A percentile compares a stretch with the other conserved stretches of the same genome.
These are phyloP conservation scores for Neodidymelliopsis sp. DNA, from an alignment of 2,329 filamentous ascomycete genomes.

Conservation along the genomic window DNA sequence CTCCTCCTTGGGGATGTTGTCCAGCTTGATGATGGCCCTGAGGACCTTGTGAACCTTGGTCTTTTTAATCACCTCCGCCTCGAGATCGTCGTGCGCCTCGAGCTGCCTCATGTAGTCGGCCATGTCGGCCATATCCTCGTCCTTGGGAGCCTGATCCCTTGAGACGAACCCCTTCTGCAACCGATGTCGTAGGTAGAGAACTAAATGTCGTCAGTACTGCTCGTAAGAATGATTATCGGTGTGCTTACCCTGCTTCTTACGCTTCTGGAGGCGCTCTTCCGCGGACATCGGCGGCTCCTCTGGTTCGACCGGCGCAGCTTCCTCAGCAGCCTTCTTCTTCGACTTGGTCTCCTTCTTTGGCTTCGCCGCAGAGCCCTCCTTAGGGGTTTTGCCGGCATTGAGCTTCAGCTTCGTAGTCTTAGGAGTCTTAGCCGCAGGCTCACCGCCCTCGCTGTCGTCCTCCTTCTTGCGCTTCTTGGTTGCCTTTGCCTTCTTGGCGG, in stretches of 20 bases:
- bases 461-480: conserved; percentile 80
- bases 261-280: conserved; percentile 63
- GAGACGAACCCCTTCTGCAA: conserved; percentile 93
- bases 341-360: conserved; percentile 67
- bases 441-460: conserved; percentile 66
- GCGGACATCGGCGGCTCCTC: conserved; percentile 63
- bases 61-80: conserved; percentile 83
- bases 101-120: conserved; percentile 80
- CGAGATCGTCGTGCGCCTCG: conserved; percentile 80
- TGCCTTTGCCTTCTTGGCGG: conserved; percentile 46
- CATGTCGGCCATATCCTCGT: conserved; percentile 82
- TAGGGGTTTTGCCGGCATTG: conserved; percentile 52
- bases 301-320: conserved; percentile 66
- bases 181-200: conserved; percentile 93
- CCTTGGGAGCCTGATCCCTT: conserved; percentile 83
- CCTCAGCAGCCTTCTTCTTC: conserved; percentile 56
- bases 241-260: conserved; percentile 62
- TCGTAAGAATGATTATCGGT: background rate
- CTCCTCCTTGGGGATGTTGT: conserved; percentile 79
- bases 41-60: conserved; percentile 99
- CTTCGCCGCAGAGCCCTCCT: conserved; percentile 54
- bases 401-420: conserved; percentile 58
- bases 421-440: conserved; percentile 64
- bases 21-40: conserved; percentile 89
- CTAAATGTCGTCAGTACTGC: conserved; percentile 50